phyloP scores from a whole-genome alignment of 805 yeast genomes.

The Candida pini region DNA sequence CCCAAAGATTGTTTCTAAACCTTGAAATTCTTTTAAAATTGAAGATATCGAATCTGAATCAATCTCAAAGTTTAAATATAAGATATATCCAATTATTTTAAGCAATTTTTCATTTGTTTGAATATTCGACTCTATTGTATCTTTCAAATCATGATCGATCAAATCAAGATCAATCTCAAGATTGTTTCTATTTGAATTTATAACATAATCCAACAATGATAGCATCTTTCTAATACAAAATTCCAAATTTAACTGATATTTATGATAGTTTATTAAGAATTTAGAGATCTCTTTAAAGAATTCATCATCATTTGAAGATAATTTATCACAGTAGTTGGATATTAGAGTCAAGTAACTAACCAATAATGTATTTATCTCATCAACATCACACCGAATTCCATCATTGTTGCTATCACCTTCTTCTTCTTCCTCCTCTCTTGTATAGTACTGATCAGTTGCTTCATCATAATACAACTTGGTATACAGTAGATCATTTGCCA shows the following conservation, averaged over 20 bases:
- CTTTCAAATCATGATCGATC: conserved; percentile 12
- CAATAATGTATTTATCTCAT: conserved; percentile 29
- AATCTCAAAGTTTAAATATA: conserved; percentile 19
- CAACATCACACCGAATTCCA: conserved; percentile 18
- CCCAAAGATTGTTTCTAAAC: conserved; percentile 37
- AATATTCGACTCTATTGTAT: conserved; percentile 18
- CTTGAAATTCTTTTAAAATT: conserved; percentile 46
- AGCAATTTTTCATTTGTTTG: conserved; percentile 25
- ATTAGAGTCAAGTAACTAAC: conserved; percentile 29
- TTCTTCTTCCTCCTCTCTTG: conserved; percentile 6
- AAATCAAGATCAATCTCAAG: conserved; percentile 12
- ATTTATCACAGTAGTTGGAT: conserved; percentile 23
- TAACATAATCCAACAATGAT: conserved; percentile 34
- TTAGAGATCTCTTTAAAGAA: conserved; percentile 25
- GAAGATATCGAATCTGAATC: conserved; percentile 31
- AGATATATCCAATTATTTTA: conserved; percentile 28
- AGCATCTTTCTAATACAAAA: conserved; percentile 47
- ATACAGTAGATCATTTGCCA: conserved; percentile 25
- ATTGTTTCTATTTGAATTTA: conserved; percentile 21
- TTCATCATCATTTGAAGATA: conserved; percentile 14
- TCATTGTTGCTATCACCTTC: conserved; percentile 7
- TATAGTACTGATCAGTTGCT: conserved; percentile 18
- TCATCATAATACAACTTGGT: conserved; percentile 23
- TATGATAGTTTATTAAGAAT: conserved; percentile 18
- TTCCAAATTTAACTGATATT: conserved; percentile 32